phyloP scores from a whole-genome alignment of 1,139 yeast genomes.

The Lodderomyces pseudojiufengensis region DNA sequence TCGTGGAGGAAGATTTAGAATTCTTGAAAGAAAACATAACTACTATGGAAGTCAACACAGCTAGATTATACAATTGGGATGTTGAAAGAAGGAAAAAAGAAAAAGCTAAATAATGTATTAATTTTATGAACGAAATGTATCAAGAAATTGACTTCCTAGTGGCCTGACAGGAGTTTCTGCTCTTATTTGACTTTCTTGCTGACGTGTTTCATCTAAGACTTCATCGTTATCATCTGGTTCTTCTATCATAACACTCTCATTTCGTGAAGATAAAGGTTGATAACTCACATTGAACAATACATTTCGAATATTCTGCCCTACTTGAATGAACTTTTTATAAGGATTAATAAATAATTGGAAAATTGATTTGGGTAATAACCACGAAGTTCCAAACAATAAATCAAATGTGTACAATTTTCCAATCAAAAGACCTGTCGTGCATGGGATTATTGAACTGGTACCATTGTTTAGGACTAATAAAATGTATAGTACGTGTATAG shows the following conservation, averaged over 20 bases:
- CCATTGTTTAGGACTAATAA: constrained; percentile 57
- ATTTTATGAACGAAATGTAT: constrained; percentile 45
- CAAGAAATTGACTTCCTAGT: constrained; percentile 54
- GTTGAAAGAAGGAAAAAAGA: constrained; percentile 70
- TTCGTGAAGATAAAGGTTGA: constrained; percentile 14
- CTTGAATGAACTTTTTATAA: constrained; percentile 9
- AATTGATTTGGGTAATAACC: constrained; percentile 40
- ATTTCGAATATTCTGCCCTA: constrained; percentile 6
- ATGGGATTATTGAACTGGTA: constrained; percentile 45
- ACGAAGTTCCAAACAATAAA: constrained; percentile 52
- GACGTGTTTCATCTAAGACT: constrained; percentile 21
- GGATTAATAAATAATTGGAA: constrained; percentile 29
- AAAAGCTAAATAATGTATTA: constrained; percentile 1
- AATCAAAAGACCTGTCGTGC: constrained; percentile 54
- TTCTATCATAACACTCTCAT: constrained; percentile 9
- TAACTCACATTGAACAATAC: constrained; percentile 9
- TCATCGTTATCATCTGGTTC: constrained; percentile 23
- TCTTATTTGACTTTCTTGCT: constrained; percentile 28
- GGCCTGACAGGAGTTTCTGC: constrained; percentile 60
- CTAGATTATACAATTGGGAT: constrained; percentile 94
- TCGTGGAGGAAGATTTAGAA: constrained; percentile 81
- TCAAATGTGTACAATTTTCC: constrained; percentile 55
- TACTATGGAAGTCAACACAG: constrained; percentile 96
- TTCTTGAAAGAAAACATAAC: constrained; percentile 90
- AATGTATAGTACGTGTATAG: constrained; percentile 49